Percentiles rank a stretch among this genome's conserved stretches.
Evolutionary conservation across 2,329 filamentous ascomycete genomes (phyloP).

Genomic region (Calonectria crousiana): DNA sequence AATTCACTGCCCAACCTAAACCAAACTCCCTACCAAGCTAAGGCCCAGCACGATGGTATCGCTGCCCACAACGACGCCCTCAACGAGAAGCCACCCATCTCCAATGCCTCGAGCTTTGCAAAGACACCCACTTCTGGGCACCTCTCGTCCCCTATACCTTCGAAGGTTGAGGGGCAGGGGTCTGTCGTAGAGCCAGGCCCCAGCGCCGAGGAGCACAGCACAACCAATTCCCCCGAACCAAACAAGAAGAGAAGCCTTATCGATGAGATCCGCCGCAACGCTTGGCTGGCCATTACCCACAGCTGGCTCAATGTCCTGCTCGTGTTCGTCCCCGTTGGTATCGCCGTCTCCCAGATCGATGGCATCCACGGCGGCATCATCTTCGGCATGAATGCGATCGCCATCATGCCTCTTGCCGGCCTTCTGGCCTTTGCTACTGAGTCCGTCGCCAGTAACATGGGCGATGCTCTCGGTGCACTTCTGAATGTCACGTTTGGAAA

Average conservation of each 20-base stretch:
- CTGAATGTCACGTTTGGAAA: constrained; percentile 85
- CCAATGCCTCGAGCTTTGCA: constrained; percentile 39
- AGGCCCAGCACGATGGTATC: constrained; percentile 3
- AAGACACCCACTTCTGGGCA: constrained; percentile 41
- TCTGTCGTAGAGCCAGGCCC: constrained; percentile 60
- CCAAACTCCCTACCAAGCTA: constrained; percentile 15
- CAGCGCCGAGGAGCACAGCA: constrained; percentile 39
- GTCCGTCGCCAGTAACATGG: constrained; percentile 78
- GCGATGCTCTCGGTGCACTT: constrained; percentile 78
- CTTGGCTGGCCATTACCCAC: constrained; percentile 72
- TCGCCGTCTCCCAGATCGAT: constrained; percentile 69
- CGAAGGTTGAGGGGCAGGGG: constrained; percentile 68
- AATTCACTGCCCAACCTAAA: constrained; percentile 12
- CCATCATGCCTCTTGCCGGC: constrained; percentile 80
- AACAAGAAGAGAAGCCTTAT: constrained; percentile 53
- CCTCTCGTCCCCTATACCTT: constrained; percentile 55
- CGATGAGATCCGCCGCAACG: constrained; percentile 62
- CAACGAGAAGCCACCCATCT: constrained; percentile 31
- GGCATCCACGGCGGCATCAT: constrained; percentile 70
- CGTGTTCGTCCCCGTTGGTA: constrained; percentile 83
- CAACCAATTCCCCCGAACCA: constrained; percentile 45
- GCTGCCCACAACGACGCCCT: constrained; percentile 17
- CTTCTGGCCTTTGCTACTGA: constrained; percentile 81
- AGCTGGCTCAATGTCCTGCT: constrained; percentile 84
- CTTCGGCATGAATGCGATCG: constrained; percentile 81